Base-by-base conservation (phyloP, 1,139 yeast species). In the Zygosaccharomyces pseudobailii region DNA sequence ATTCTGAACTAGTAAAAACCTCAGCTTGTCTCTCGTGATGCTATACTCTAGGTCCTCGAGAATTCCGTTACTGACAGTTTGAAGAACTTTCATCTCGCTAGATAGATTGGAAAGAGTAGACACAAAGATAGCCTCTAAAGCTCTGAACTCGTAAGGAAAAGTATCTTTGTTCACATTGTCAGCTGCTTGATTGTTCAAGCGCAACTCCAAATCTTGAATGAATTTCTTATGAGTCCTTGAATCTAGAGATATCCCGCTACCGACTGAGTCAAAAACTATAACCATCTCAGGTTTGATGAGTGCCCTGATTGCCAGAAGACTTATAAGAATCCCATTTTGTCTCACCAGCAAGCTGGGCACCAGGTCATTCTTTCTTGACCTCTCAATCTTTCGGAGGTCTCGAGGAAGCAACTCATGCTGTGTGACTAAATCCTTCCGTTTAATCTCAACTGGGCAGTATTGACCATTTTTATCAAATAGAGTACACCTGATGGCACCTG, bases 51-150 rank as follows among this genome's bases (percentile, higher is more conserved):
- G 70, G 53, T 88, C 96, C 3, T 82, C 76, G 44, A 94, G 71
- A 27, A 90, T 84, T 4, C 80, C 78, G n/a, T 87, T 87, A 59
- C 95, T 87, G 10, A 80, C 78, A 13, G 79, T 75, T 22, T 82
- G 73, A 58, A 87, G 94, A 23, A 79, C 80, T 56, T 82, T 85
- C 71, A 92, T 76, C 57, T 94, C 98, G 1, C 94, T 82, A 50
- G 88, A 94, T 37, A 94, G 69, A 49, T 87, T 84, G 8, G 92
- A 80, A 68, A 89, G 79, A 1, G 90, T 95, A 52, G 87, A 84
- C 40, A 90, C 82, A 53, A 94, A 76, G 10, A 94, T 87, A 0
- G 94, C 81, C 63, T 94, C 98, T 40, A 94, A 68, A 0, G 96
- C 98, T 40, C 94, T 74, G 66, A 90, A 84, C 63, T 94, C 99